Evolutionary conservation across 2,329 filamentous ascomycete genomes (phyloP).

Genomic region (Pyrenophora seminiperda): DNA sequence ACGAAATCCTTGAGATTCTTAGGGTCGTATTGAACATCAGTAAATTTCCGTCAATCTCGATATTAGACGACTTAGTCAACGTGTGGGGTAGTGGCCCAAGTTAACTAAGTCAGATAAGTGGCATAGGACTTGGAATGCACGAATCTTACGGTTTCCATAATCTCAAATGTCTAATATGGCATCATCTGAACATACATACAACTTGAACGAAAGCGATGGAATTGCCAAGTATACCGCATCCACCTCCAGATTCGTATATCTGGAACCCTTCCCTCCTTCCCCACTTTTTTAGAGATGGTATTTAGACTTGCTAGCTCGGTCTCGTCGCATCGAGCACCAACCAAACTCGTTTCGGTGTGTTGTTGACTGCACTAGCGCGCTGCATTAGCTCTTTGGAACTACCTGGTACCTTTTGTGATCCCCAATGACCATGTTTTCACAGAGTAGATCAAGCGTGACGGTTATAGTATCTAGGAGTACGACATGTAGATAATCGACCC

Average conservation of each 20-base stretch:
- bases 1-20: slow-evolving; percentile 21
- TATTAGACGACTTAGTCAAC: slow-evolving; percentile 32
- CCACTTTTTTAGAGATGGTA: too few species aligned
- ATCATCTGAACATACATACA: too few species aligned
- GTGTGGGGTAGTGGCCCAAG: slow-evolving; percentile 35
- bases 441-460: slow-evolving; percentile 43
- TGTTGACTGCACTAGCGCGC: neutral
- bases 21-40: slow-evolving; percentile 27
- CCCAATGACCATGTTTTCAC: slow-evolving; percentile 45
- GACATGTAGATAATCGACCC: slow-evolving; percentile 14
- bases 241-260: neutral
- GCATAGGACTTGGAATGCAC: too few species aligned
- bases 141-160: too few species aligned
- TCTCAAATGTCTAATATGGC: too few species aligned
- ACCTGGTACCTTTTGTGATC: slow-evolving; percentile 41
- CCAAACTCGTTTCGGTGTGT: neutral
- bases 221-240: too few species aligned
- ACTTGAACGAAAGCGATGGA: too few species aligned
- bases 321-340: slow-evolving; percentile 13
- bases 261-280: neutral
- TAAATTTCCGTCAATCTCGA: slow-evolving; percentile 35
- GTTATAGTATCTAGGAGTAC: slow-evolving; percentile 22
- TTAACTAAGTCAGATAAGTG: slow-evolving; percentile 28
- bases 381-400: neutral
- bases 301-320: neutral